These are phyloP conservation scores for Suhomyces faveliae DNA, from an alignment of 805 yeast genomes.

Conservation along the genomic window DNA sequence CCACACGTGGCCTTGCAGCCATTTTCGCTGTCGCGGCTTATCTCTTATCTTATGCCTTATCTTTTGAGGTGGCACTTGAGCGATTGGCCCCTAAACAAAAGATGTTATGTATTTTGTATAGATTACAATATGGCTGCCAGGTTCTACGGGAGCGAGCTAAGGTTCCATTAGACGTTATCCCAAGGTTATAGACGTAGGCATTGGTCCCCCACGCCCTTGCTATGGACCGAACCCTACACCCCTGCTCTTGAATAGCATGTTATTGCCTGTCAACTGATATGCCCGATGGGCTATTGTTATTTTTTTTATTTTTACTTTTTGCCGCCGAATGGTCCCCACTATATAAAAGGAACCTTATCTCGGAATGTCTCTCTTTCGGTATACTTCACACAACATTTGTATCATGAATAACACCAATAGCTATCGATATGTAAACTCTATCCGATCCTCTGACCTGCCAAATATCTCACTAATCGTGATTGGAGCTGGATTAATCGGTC, in stretches of 20 bases:
- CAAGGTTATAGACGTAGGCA: not conserved
- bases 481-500: slow-evolving; percentile 43
- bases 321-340: not conserved
- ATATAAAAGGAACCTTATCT: not conserved
- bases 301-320: not conserved
- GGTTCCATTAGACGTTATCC: too few species aligned
- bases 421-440: not conserved
- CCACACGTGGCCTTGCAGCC: slow-evolving; percentile 1
- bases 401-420: not conserved
- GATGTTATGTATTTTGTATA: too few species aligned
- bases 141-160: too few species aligned
- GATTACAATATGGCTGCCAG: too few species aligned
- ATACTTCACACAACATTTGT: not conserved
- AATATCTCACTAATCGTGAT: slow-evolving; percentile 26
- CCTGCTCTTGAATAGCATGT: not conserved
- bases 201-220: not conserved
- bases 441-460: not conserved
- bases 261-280: not conserved
- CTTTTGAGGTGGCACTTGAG: too few species aligned
- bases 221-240: too few species aligned
- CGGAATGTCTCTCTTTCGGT: not conserved
- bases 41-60: slow-evolving; percentile 1
- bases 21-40: slow-evolving; percentile 2
- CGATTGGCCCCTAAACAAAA: not conserved
- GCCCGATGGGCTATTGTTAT: too few species aligned